Conservation (phyloP, 73 alveolate species). For the Tetrahymena thermophila region DNA sequence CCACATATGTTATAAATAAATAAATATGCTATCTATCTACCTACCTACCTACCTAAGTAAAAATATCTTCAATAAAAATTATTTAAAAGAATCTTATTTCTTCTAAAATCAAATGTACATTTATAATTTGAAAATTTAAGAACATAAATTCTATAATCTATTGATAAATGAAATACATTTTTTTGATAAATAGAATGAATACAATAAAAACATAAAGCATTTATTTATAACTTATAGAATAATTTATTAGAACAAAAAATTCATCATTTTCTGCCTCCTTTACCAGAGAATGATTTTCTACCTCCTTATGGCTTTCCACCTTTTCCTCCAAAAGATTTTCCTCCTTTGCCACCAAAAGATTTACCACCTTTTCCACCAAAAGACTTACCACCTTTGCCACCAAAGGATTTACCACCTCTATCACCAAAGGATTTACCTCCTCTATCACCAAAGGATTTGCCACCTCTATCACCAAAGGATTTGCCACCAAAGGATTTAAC, state of each 20-base stretch:
- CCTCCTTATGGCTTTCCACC: neutral
- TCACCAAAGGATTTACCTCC: neutral
- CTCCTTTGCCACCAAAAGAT: neutral
- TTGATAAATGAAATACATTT: neutral
- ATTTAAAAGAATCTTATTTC: too few relatives aligned
- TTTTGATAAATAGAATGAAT: neutral
- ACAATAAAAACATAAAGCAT: neutral
- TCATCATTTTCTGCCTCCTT: neutral
- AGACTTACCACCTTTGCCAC: neutral
- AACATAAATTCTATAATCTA: neutral
- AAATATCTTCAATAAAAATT: too few relatives aligned
- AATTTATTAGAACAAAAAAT: neutral
- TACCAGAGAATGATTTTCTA: neutral
- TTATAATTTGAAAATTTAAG: too few relatives aligned
- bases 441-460: neutral
- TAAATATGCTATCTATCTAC: too few relatives aligned
- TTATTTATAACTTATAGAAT: neutral
- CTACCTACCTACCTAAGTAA: too few relatives aligned
- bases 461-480: neutral
- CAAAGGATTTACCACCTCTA: neutral
- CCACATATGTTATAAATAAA: neutral
- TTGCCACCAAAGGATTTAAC: neutral
- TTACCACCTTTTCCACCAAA: neutral
- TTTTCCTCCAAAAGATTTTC: neutral
- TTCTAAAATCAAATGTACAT: too few relatives aligned